phyloP scores from a whole-genome alignment of 305 asterid species.

The Andrographis paniculata region DNA sequence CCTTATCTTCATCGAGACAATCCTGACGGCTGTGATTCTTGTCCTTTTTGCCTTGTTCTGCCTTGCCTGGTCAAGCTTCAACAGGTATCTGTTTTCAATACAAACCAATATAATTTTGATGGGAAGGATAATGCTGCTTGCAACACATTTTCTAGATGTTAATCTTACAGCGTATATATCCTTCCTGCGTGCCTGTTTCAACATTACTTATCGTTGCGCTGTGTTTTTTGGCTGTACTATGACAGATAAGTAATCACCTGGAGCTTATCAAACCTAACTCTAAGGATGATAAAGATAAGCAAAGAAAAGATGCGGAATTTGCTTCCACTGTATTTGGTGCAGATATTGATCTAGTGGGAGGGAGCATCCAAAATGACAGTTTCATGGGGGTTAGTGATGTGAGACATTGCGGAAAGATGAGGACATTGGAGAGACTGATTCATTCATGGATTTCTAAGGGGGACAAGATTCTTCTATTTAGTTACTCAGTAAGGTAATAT shows the following conservation, averaged over 20 bases:
- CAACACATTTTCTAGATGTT: neutral
- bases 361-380: slow-evolving; percentile 56
- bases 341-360: slow-evolving; percentile 75
- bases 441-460: slow-evolving; percentile 68
- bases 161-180: too few species aligned
- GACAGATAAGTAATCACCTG: slow-evolving; percentile 84
- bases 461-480: slow-evolving; percentile 95
- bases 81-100: slow-evolving; percentile 50
- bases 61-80: slow-evolving; percentile 95
- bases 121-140: neutral
- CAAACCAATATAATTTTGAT: neutral
- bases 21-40: slow-evolving; percentile 90
- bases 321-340: slow-evolving; percentile 64
- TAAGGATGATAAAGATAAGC: slow-evolving; percentile 78
- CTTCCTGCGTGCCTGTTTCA: too few species aligned
- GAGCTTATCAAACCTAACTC: slow-evolving; percentile 95
- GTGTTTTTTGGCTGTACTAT: slow-evolving; percentile 4
- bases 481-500: slow-evolving; percentile 87
- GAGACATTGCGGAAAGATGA: slow-evolving; percentile 90
- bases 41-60: slow-evolving; percentile 95
- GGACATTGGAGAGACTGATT: slow-evolving; percentile 81
- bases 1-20: slow-evolving; percentile 77
- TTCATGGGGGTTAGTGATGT: slow-evolving; percentile 92
- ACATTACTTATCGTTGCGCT: neutral
- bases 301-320: slow-evolving; percentile 73